These are phyloP conservation scores for Diplodia scrobiculata DNA, from an alignment of 2,329 filamentous ascomycete species.

Conservation along the genomic window DNA sequence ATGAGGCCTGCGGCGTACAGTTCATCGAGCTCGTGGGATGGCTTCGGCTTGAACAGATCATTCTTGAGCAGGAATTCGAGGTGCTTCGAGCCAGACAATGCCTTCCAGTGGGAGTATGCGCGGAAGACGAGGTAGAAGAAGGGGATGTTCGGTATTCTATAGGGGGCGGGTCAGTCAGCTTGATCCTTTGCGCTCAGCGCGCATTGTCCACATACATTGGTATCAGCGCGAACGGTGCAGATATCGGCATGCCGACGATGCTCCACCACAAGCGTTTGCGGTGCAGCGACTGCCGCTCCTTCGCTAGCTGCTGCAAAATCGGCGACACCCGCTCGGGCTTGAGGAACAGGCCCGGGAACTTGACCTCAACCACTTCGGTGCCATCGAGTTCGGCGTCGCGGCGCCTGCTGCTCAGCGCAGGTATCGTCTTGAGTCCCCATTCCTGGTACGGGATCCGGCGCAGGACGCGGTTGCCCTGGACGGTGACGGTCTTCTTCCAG, in stretches of 20 bases:
- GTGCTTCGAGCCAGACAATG: slow-evolving; percentile 80
- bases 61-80: slow-evolving; percentile 78
- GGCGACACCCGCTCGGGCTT: slow-evolving; percentile 63
- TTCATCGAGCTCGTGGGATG: slow-evolving; percentile 70
- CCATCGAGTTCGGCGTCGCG: slow-evolving; percentile 65
- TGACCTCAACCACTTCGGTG: slow-evolving; percentile 68
- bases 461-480: slow-evolving; percentile 82
- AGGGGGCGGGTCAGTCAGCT: slow-evolving; percentile 7
- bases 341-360: slow-evolving; percentile 74
- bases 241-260: slow-evolving; percentile 78
- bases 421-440: slow-evolving; percentile 96
- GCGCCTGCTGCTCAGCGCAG: slow-evolving; percentile 70
- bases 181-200: slow-evolving; percentile 22
- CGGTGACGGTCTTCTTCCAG: slow-evolving; percentile 86
- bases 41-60: slow-evolving; percentile 64
- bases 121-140: slow-evolving; percentile 96
- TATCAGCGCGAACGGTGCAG: slow-evolving; percentile 77
- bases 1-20: slow-evolving; percentile 65
- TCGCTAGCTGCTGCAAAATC: slow-evolving; percentile 71
- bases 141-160: slow-evolving; percentile 84
- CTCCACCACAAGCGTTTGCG: slow-evolving; percentile 77
- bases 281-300: slow-evolving; percentile 78
- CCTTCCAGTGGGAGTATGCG: slow-evolving; percentile 61
- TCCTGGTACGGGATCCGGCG: slow-evolving; percentile 92
- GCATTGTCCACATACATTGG: slow-evolving; percentile 68